A percentile compares a stretch with the other conserved stretches of the same genome.
These are phyloP conservation scores for Talaromyces nanjingensis DNA, from an alignment of 495 filamentous ascomycete species.

Conservation along the genomic window DNA sequence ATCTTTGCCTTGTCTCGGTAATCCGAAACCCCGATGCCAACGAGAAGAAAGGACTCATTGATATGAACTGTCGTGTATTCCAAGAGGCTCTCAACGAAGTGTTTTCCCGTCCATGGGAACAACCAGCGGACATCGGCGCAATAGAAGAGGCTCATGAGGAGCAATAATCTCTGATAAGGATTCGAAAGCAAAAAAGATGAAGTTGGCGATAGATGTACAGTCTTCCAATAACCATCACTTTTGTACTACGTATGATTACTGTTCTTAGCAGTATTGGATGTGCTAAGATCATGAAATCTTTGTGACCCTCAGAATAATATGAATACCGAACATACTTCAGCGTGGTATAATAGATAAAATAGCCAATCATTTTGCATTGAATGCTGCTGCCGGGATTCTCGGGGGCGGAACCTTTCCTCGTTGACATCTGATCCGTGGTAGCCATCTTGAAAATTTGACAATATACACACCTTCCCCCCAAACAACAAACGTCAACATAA, in stretches of 20 bases:
- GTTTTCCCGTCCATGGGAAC: slow-evolving; percentile 42
- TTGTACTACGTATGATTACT: background rate
- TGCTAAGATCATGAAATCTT: background rate
- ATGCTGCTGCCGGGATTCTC: background rate
- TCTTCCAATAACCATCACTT: background rate
- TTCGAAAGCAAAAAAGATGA: background rate
- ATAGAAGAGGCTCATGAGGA: background rate
- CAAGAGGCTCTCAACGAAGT: slow-evolving; percentile 53
- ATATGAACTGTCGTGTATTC: slow-evolving; percentile 56
- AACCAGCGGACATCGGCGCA: background rate
- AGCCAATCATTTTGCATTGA: background rate
- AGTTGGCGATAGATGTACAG: background rate
- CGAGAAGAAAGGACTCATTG: slow-evolving; percentile 51
- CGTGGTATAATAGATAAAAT: background rate
- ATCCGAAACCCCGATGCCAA: slow-evolving; percentile 57
- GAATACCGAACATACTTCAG: background rate
- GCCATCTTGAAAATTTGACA: background rate
- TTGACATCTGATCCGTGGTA: background rate
- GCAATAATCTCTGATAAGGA: background rate
- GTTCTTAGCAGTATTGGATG: background rate
- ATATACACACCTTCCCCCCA: background rate
- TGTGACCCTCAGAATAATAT: background rate
- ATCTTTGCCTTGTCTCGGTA: slow-evolving; percentile 66
- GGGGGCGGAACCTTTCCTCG: background rate
- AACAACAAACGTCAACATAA: background rate